phyloP scores from a whole-genome alignment of 108 stramenopile genomes.

The Fragilariopsis cylindrus region DNA sequence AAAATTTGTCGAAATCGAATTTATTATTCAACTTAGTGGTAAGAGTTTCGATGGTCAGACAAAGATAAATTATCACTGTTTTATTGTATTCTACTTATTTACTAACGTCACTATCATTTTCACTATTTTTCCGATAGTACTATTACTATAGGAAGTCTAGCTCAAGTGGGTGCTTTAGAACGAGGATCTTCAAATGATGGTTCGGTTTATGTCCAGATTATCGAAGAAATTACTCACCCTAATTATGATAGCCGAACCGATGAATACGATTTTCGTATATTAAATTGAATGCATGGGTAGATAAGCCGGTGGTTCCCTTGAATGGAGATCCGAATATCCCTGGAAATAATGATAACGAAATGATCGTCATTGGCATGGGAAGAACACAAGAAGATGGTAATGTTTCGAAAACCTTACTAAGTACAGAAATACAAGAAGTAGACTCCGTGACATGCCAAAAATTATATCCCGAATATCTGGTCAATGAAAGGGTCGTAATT shows the following conservation, averaged over 20 bases:
- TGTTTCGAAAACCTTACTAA: not conserved
- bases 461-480: conserved; percentile 9
- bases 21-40: too few species aligned
- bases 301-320: not conserved
- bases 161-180: conserved; percentile 4
- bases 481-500: conserved; percentile 5
- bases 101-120: not conserved
- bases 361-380: conserved; percentile 10
- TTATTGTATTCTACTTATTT: not conserved
- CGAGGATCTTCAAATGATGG: conserved; percentile 11
- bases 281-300: conserved; percentile 20
- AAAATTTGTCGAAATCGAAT: too few species aligned
- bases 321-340: not conserved
- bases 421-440: not conserved
- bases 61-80: not conserved
- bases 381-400: conserved; percentile 5
- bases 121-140: not conserved
- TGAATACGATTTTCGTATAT: conserved; percentile 28
- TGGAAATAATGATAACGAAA: not conserved
- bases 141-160: not conserved
- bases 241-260: conserved; percentile 16
- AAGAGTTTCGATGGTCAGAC: too few species aligned
- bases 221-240: conserved; percentile 20
- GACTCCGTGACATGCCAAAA: not conserved
- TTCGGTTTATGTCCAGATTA: conserved; percentile 1